Evolutionary conservation across 805 yeast species (phyloP).

Genomic region (Lipomyces oligophaga): DNA sequence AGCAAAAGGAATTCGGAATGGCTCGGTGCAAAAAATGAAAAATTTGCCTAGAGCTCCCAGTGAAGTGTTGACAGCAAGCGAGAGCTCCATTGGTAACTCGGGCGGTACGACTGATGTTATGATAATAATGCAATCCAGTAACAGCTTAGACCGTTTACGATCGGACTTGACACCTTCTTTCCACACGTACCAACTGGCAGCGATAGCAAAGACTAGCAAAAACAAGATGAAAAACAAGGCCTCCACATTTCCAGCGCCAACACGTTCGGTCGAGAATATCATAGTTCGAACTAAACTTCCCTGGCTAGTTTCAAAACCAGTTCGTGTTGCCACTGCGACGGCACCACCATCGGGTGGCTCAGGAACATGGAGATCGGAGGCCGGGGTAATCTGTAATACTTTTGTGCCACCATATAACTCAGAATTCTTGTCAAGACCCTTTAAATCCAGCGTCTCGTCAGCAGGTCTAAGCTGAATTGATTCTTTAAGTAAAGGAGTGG

Average conservation of each 20-base stretch:
- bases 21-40: conserved; percentile 95
- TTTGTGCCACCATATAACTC: conserved; percentile 93
- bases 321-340: conserved; percentile 79
- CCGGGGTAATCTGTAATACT: conserved; percentile 68
- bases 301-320: conserved; percentile 98
- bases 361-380: conserved; percentile 47
- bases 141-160: conserved; percentile 87
- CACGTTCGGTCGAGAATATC: conserved; percentile 95
- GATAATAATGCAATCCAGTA: conserved; percentile 91
- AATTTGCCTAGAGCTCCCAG: conserved; percentile 80
- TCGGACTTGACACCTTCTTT: conserved; percentile 95
- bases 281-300: conserved; percentile 96
- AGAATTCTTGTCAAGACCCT: conserved; percentile 85
- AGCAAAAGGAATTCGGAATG: conserved; percentile 95
- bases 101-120: conserved; percentile 98
- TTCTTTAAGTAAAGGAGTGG: conserved; percentile 93
- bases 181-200: conserved; percentile 98
- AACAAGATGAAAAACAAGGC: conserved; percentile 89
- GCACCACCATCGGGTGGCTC: conserved; percentile 90
- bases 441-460: conserved; percentile 62
- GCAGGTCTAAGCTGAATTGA: conserved; percentile 79
- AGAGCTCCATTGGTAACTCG: conserved; percentile 97
- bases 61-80: conserved; percentile 95
- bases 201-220: conserved; percentile 83
- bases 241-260: conserved; percentile 92